A percentile compares a stretch with the other conserved stretches of the same genome.
Conservation (phyloP, 805 yeast genomes). For the Wickerhamomyces chaumierensis region DNA sequence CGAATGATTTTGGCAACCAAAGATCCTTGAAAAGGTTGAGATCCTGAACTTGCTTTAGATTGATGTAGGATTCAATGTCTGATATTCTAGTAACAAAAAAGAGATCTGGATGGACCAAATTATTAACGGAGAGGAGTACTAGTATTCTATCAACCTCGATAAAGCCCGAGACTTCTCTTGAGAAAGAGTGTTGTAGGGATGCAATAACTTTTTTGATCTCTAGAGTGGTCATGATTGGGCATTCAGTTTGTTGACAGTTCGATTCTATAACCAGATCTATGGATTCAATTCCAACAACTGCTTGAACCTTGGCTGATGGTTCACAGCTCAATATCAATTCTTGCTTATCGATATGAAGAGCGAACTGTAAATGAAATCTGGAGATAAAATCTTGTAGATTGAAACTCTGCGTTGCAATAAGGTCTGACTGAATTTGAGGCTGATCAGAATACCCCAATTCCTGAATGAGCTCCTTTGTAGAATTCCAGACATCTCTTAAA, state of each 20-base stretch:
- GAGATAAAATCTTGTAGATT: conserved; percentile 36
- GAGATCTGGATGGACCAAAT: conserved; percentile 25
- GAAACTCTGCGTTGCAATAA: conserved; percentile 7
- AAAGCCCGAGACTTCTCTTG: conserved; percentile 80
- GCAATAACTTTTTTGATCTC: conserved; percentile 49
- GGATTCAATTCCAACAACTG: conserved; percentile 64
- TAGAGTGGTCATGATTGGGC: conserved; percentile 32
- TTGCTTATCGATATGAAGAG: conserved; percentile 62
- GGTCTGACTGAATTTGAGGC: background rate
- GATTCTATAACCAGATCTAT: conserved; percentile 50
- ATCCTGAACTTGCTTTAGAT: conserved; percentile 81
- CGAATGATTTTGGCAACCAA: conserved; percentile 44
- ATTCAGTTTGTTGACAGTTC: conserved; percentile 28
- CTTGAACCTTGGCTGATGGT: conserved; percentile 88
- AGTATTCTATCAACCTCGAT: conserved; percentile 25
- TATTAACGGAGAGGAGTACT: background rate
- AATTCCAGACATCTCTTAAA: conserved; percentile 42
- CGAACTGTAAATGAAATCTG: conserved; percentile 50
- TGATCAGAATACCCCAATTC: conserved; percentile 7
- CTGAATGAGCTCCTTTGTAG: conserved; percentile 37
- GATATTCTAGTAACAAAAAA: conserved; percentile 41
- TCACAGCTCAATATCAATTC: conserved; percentile 75
- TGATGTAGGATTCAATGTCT: conserved; percentile 51
- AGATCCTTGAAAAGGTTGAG: conserved; percentile 70
- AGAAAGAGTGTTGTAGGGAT: conserved; percentile 79